Evolutionary conservation across 2,329 filamentous ascomycete genomes (phyloP), one percentile per base, ranked within the genome.

Genomic region (Colletotrichum simmondsii): DNA sequence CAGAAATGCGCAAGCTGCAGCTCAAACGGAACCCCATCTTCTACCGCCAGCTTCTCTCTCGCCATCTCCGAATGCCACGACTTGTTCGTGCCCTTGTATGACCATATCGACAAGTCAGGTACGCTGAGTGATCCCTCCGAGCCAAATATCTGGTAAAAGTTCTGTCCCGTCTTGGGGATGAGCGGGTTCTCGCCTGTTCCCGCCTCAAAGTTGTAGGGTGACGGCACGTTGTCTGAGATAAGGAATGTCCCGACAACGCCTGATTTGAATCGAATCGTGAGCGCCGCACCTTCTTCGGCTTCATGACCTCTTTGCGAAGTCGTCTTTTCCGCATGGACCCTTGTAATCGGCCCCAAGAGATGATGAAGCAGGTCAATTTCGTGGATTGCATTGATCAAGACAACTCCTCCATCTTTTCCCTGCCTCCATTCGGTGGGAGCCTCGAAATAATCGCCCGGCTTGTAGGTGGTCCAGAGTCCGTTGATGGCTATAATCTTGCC

Each of bases 301-400:
- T 83, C 81, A 67, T 87, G 85, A 0, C 81, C 80, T 1, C 89
- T 82, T 42, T 85, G 84, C 0, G 86, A 83, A 0, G 77, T 60
- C 0, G 83, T 86, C 62, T 82, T 80, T 75, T 91, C 87, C 0
- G 87, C 89, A 42, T 87, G 85, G 0, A 91, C 85, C 0, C 86
- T 81, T 0, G 77, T 77, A 30, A 92, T 87, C 0, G 87, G 85
- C 0, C 89, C 88, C 30, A 91, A 84, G 1, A 91, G 80, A 77
- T 87, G 86, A 59, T 91, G 89, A 22, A 92, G 80, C 0, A 90
- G 79, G 72, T 91, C 90, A 52, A 91, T 81, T 62, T 92, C 90
- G 75, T 92, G 89, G n/a, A 91, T 85, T 56, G 91, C 80, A 76
- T 91, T 92, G 72, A 91, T 91, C 3, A 87, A 80, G 8, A 91